Evolutionary conservation across 2,329 filamentous ascomycete species (phyloP), one percentile per base, ranked within the genome.

Genomic region (Venturia nashicola): DNA sequence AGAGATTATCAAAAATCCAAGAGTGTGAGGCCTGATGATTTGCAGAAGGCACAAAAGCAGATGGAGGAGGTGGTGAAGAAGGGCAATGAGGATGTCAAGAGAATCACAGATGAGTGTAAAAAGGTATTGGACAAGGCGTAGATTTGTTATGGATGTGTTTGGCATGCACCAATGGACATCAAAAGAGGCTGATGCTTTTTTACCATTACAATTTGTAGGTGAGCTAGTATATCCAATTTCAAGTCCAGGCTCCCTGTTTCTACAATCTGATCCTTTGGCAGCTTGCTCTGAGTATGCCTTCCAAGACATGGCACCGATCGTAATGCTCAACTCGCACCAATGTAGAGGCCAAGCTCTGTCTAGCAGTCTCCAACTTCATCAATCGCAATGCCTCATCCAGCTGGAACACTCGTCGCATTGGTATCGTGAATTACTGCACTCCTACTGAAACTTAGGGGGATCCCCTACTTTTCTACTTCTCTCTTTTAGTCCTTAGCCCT

Each of bases 21-120:
- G 67, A 72, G 68, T 6, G 78, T 77, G 42, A 68, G 77, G 59
- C 78, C 78, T 61, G 79, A 82, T 68, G 78, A 81, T 68, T 64
- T 80, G 65, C 77, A 79, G 66, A 80, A 80, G 69, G 79, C 78
- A 16, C 73, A 73, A 40, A 74, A 74, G 68, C 66, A 70, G 68
- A 82, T 81, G 79, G 79, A 81, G 67, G 79, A 80, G 62, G 75
- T 79, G 44, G 77, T 79, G 2, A 78, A 80, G 72, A 79, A 76
- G 69, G 77, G 76, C 3, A 72, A 73, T 40, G 72, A 69, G 0
- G 78, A 81, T 70, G 73, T 81, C 27, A 81, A 80, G 75, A 75
- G 75, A 70, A 76, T 80, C 65, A 73, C 76, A 5, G 78, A 81
- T 61, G 74, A 73, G 0, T 78, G 78, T 32, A 80, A 76, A 72